Evolutionary conservation across 2,329 filamentous ascomycete species (phyloP).

Genomic region (Emergomyces orientalis): DNA sequence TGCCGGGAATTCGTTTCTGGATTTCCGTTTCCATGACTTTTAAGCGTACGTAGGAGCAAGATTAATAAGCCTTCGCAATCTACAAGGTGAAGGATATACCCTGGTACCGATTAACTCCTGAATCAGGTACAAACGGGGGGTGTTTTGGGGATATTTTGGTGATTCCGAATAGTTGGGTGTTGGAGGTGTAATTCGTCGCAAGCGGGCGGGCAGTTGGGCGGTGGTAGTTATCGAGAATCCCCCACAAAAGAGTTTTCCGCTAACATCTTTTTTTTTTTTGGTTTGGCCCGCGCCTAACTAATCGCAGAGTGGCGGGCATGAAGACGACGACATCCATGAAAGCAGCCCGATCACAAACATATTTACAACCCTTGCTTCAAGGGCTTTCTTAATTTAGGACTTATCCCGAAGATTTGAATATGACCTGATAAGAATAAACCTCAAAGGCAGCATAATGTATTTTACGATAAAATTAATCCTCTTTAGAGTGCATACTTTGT

Average conservation of each 20-base stretch:
- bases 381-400: no score
- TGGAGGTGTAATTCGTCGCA: neutral
- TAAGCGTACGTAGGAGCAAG: conserved; percentile 18
- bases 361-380: no score
- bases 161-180: neutral
- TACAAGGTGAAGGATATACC: neutral
- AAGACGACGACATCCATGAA: no score
- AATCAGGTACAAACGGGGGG: neutral
- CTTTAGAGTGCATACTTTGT: no score
- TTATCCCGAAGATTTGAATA: no score
- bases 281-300: neutral
- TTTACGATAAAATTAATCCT: no score
- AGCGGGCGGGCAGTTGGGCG: neutral
- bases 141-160: neutral
- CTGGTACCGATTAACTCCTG: conserved; percentile 3
- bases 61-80: neutral
- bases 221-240: neutral
- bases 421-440: no score
- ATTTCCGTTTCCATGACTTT: conserved; percentile 75
- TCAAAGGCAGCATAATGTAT: no score
- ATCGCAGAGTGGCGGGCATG: neutral
- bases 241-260: neutral
- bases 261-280: neutral
- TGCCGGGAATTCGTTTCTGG: conserved; percentile 69
- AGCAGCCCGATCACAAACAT: no score